Conservation (phyloP, 1,284 basidiomycete genomes). For the Trametes hirsuta region DNA sequence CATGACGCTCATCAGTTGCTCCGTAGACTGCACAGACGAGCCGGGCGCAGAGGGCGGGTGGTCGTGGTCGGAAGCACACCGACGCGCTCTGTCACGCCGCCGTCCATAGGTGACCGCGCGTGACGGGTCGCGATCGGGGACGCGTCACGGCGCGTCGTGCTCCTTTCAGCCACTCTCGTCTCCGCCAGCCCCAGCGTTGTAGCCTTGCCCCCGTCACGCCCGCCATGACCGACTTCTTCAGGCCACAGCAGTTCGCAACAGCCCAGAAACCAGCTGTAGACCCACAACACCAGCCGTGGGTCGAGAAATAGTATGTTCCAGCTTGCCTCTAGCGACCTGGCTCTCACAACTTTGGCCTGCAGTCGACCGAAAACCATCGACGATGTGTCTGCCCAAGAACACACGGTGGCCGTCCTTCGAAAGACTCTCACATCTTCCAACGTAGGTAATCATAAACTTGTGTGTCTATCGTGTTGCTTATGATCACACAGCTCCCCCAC, state of each 20-base stretch:
- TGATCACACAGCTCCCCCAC: conserved; percentile 81
- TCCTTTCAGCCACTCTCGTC: not conserved
- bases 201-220: not conserved
- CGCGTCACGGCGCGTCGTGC: conserved; percentile 20
- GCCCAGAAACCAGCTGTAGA: conserved; percentile 50
- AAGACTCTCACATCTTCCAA: conserved; percentile 94
- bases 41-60: conserved; percentile 11
- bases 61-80: conserved; percentile 6
- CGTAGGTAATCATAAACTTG: conserved; percentile 46
- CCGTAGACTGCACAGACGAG: not conserved
- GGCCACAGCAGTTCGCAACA: conserved; percentile 45
- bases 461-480: not conserved
- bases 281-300: conserved; percentile 88
- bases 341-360: conserved; percentile 19
- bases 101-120: conserved; percentile 13
- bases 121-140: conserved; percentile 27
- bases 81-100: conserved; percentile 29
- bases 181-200: not conserved
- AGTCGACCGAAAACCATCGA: conserved; percentile 98
- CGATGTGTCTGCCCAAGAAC: conserved; percentile 96
- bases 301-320: conserved; percentile 88
- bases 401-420: conserved; percentile 89
- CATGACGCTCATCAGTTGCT: conserved; percentile 28
- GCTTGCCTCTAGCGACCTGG: not conserved
- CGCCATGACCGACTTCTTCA: conserved; percentile 55